Evolutionary conservation across 148 eudicot species (phyloP).

Genomic region (Chenopodium quinoa): DNA sequence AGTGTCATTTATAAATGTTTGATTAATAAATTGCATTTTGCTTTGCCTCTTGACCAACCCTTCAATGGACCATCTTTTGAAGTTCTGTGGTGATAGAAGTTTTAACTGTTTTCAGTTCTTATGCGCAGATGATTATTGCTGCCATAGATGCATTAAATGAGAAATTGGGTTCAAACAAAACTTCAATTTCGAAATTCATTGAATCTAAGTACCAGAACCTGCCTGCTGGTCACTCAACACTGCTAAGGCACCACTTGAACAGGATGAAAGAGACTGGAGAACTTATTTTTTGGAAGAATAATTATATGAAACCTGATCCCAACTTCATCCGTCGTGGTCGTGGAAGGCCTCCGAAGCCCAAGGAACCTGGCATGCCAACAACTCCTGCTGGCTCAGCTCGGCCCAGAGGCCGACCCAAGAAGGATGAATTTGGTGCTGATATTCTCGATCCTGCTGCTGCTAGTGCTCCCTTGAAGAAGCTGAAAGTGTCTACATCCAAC

Average conservation of each 20-base stretch:
- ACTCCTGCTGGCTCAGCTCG: constrained; percentile 16
- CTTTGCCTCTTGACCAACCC: not conserved
- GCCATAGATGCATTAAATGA: constrained; percentile 41
- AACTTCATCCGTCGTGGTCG: constrained; percentile 48
- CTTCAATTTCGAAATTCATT: constrained; percentile 42
- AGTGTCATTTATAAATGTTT: not conserved
- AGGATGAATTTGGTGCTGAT: constrained; percentile 27
- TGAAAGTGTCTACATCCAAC: constrained; percentile 11
- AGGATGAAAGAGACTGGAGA: constrained; percentile 44
- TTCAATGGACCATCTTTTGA: not conserved
- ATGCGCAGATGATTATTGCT: constrained; percentile 41
- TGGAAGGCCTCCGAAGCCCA: constrained; percentile 48
- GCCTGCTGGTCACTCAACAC: constrained; percentile 42
- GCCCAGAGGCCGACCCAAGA: constrained; percentile 37
- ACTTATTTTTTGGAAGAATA: constrained; percentile 49
- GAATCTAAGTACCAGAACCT: constrained; percentile 41
- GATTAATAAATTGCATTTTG: not conserved
- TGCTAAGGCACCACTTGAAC: constrained; percentile 42
- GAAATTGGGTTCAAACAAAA: constrained; percentile 45
- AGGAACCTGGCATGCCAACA: constrained; percentile 26
- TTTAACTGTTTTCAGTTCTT: constrained; percentile 7
- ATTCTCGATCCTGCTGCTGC: constrained; percentile 6
- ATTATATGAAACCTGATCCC: constrained; percentile 46
- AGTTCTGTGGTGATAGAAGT: not conserved
- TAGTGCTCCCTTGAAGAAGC: constrained; percentile 23